These are phyloP conservation scores for Arbutus unedo DNA, from an alignment of 148 eudicot species.

Conservation along the genomic window DNA sequence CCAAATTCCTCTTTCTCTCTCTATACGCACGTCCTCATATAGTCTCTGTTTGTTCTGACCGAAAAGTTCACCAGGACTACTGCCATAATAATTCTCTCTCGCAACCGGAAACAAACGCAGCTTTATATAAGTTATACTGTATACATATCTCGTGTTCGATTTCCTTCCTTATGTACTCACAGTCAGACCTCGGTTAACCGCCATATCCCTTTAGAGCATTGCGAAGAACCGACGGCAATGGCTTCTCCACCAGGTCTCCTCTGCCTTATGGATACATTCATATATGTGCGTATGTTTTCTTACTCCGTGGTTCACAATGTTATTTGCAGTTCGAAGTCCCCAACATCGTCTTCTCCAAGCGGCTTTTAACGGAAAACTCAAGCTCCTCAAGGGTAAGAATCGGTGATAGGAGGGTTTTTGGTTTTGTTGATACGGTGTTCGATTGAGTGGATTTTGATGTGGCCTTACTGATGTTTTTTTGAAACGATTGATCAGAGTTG, in stretches of 20 bases:
- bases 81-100: background rate
- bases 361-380: conserved; percentile 7
- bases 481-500: conserved; percentile 1
- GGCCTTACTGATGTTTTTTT: background rate
- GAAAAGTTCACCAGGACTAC: background rate
- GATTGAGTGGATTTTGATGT: background rate
- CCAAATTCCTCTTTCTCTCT: background rate
- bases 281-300: no score
- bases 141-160: no score
- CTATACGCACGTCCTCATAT: no score
- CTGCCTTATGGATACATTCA: background rate
- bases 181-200: background rate
- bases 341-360: background rate
- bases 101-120: background rate
- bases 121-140: no score
- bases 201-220: no score
- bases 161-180: no score
- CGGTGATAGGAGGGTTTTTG: background rate
- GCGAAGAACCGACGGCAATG: background rate
- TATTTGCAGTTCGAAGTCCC: background rate
- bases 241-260: background rate
- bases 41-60: background rate
- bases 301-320: background rate
- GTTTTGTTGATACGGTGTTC: background rate
- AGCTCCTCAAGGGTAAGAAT: conserved; percentile 11